phyloP scores from a whole-genome alignment of 2,329 filamentous ascomycete genomes.

The Ophiostoma angusticollis region DNA sequence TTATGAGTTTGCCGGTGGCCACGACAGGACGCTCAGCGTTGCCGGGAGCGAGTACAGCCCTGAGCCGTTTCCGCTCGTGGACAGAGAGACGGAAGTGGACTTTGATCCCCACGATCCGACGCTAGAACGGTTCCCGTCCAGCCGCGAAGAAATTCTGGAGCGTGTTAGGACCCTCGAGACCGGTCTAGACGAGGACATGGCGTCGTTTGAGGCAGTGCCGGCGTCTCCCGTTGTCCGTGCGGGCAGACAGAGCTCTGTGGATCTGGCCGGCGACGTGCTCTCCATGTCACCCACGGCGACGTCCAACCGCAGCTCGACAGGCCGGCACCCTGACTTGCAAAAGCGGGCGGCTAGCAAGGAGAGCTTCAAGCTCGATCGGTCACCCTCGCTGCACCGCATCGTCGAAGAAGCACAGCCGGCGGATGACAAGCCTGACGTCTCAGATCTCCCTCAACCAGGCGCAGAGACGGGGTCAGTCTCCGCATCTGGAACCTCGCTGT shows the following conservation, averaged over 20 bases:
- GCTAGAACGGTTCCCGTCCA: conserved; percentile 35
- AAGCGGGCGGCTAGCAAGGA: background rate
- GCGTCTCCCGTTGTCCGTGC: conserved; percentile 24
- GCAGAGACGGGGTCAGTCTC: too few species aligned
- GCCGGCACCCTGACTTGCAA: background rate
- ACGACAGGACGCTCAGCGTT: conserved; percentile 16
- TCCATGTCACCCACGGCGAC: conserved; percentile 20
- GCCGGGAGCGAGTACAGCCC: conserved; percentile 1
- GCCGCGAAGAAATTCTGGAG: conserved; percentile 30
- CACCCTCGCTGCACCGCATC: conserved; percentile 33
- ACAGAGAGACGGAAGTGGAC: conserved; percentile 14
- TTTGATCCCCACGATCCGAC: conserved; percentile 34
- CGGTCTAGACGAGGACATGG: conserved; percentile 27
- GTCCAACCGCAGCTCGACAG: background rate
- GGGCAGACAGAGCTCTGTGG: conserved; percentile 22
- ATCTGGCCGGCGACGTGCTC: conserved; percentile 24
- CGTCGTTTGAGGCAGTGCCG: conserved; percentile 24
- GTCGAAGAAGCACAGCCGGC: conserved; percentile 26
- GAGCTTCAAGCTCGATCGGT: conserved; percentile 22
- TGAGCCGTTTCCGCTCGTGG: background rate
- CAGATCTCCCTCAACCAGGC: too few species aligned
- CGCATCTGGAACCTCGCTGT: too few species aligned
- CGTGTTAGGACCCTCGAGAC: conserved; percentile 34
- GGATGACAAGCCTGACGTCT: conserved; percentile 10
- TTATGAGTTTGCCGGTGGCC: conserved; percentile 31